Base-by-base conservation (phyloP, 352 stramenopile genomes). In the Phytopythium delawarense region DNA sequence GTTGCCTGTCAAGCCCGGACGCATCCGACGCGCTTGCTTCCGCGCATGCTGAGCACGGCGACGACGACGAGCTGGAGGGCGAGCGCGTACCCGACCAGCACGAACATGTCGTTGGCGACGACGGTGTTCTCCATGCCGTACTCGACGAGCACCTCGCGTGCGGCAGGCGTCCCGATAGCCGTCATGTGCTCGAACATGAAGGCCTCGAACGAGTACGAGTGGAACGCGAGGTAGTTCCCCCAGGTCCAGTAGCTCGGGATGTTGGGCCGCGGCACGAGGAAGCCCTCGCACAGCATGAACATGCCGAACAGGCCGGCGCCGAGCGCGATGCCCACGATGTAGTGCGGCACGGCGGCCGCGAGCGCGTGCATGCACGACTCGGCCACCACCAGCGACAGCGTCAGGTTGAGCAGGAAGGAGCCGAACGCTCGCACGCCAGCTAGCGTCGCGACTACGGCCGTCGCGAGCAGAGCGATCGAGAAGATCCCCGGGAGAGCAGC, bases 231-330 rank as follows among this genome's bases (percentile, higher is more conserved):
- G 71, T 95, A 94, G 72, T 96, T 91, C 44, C 75, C 74, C 89
- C 88, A 96, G 40, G 76, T 79, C 75, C 88, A 89, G 71, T 89
- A 92, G 32, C 62, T 48, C 2, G 84, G 84, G 58, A 96, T 95
- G 44, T 71, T 62, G 30, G 67, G 50, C 34, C 64, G 74, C 13
- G 82, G 76, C 49, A 94, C 78, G 73, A 96, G 88, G 70, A 96
- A 95, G n/a, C 87, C 89, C 65, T 94, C 82, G 54, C 81, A 91
- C 16, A 94, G 78, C 79, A 93, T 95, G 46, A 95, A 92, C 68
- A 96, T 90, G 45, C 87, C 88, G 53, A 93, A 94, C 46, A 92
- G 56, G 52, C 88, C 84, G 7, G 84, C 87, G 7, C 75, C 83
- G 25, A 95, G 62, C 13, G 85, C 88, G 52, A 96, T 94, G 15